Evolutionary conservation across 1,284 basidiomycete species (phyloP), one percentile per base, ranked within the genome.

Genomic region (Meira miltonrushii): DNA sequence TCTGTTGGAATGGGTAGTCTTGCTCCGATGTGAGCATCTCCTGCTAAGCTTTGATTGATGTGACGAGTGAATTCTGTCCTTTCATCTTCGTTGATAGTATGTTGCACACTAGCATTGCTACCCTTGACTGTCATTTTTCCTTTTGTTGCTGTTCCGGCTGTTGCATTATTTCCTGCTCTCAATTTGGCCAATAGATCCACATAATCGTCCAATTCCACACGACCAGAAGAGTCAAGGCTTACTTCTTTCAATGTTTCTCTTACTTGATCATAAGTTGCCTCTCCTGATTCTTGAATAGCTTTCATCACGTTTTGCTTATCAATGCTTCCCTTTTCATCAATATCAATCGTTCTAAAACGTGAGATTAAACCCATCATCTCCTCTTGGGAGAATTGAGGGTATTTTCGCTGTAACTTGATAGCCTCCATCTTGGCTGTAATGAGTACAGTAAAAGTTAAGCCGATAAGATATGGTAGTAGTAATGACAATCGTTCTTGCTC

Each of bases 61-160:
- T 98, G 94, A 77, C 92, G 89, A 25, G 94, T 98, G 81, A 98
- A 98, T 75, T 95, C 93, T 46, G 85, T 83, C 59, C 91, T 85
- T 79, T 98, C 94, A 79, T 98, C 94, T 79, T 97, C 92, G 81
- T 97, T 96, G 81, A 99, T 90, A 44, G 94, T 95, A 82, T 99
- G 94, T 80, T 90, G 92, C 60, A 92, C 89, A 79, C 93, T 97
- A 54, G 90, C 90, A 71, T 92, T 96, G 1, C 91, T 90, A 48
- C 94, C 95, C 75, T 92, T 87, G 46, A 98, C 90, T 1, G 90
- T 90, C 59, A 97, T 91, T 75, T 93, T 94, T 43, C 93, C 93
- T 64, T 84, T 84, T 62, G 74, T 71, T 8, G 72, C 73, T 39
- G 68, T 65, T 41, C 72, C 79, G 15, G 84, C 79, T 21, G 82